A percentile compares a stretch with the other conserved stretches of the same genome.
Evolutionary conservation across 2,329 filamentous ascomycete genomes (phyloP).

Genomic region (Penicillium sp.): DNA sequence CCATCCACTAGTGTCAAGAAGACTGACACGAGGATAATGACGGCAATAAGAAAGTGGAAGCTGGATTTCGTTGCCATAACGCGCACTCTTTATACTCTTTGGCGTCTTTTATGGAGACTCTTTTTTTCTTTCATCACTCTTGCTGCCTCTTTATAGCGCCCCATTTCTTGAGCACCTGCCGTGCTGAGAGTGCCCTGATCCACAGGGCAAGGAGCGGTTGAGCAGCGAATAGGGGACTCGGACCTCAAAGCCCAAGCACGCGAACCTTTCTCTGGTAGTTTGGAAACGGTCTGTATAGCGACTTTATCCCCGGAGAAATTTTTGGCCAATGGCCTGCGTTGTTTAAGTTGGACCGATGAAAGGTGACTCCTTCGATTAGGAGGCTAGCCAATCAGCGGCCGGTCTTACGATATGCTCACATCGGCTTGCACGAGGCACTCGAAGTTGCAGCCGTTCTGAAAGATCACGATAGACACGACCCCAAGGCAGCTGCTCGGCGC

Average conservation of each 20-base stretch:
- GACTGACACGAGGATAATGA: constrained; percentile 5
- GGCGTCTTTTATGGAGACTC: constrained; percentile 6
- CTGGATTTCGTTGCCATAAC: constrained; percentile 10
- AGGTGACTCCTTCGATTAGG: constrained; percentile 3
- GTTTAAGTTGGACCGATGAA: constrained; percentile 16
- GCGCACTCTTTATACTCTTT: constrained; percentile 8
- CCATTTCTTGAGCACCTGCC: constrained; percentile 2
- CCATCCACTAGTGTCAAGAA: constrained; percentile 10
- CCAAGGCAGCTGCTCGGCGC: constrained; percentile 2
- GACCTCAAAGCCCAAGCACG: constrained; percentile 1
- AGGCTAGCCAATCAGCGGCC: constrained; percentile 15
- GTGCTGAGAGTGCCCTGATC: constrained; percentile 7
- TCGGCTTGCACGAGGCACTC: constrained; percentile 1
- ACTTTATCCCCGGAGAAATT: constrained; percentile 3
- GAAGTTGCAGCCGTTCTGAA: constrained; percentile 1
- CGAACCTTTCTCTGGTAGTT: constrained; percentile 10
- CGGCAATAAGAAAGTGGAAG: constrained; percentile 1
- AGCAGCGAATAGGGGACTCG: constrained; percentile 9
- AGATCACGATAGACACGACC: constrained; percentile 12
- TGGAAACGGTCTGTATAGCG: constrained; percentile 13
- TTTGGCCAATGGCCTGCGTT: constrained; percentile 10
- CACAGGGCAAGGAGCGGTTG: constrained; percentile 7
- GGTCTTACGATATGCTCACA: constrained; percentile 10
- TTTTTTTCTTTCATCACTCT: constrained; percentile 3
- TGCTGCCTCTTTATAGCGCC: constrained; percentile 9